Evolutionary conservation across 768 basidiomycete species (phyloP).

Genomic region (Candolleomyces eurysporus): DNA sequence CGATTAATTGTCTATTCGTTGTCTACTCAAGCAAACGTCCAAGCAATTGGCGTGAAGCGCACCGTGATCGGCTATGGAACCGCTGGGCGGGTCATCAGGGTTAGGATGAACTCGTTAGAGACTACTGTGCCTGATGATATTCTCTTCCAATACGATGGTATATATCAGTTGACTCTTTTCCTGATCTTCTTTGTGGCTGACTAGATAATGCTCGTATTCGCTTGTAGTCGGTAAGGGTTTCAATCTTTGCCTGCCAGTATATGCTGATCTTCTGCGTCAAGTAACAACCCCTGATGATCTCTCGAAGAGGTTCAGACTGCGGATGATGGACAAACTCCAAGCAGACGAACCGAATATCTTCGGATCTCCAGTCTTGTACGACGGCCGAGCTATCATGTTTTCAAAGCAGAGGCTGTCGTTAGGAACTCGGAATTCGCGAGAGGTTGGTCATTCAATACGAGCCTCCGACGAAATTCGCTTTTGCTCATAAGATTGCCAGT

Average conservation of each 20-base stretch:
- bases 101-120: constrained; percentile 46
- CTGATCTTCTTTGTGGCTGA: background rate
- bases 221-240: constrained; percentile 24
- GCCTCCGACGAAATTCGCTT: background rate
- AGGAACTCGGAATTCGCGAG: constrained; percentile 46
- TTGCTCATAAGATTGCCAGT: constrained; percentile 35
- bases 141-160: constrained; percentile 70
- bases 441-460: constrained; percentile 36
- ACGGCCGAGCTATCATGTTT: constrained; percentile 77
- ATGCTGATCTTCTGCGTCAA: constrained; percentile 8
- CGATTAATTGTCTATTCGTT: background rate
- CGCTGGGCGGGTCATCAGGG: constrained; percentile 24
- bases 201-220: background rate
- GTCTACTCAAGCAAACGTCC: constrained; percentile 18
- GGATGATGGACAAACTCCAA: constrained; percentile 62
- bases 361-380: constrained; percentile 66
- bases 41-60: constrained; percentile 63
- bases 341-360: constrained; percentile 54
- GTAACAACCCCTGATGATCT: constrained; percentile 20
- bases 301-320: constrained; percentile 36
- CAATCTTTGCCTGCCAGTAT: background rate
- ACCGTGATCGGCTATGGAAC: constrained; percentile 57
- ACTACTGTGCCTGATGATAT: constrained; percentile 47
- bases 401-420: constrained; percentile 56
- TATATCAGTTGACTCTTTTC: constrained; percentile 6